phyloP scores from a whole-genome alignment of 177 flowering plant genomes.

The Vitis hybrid region DNA sequence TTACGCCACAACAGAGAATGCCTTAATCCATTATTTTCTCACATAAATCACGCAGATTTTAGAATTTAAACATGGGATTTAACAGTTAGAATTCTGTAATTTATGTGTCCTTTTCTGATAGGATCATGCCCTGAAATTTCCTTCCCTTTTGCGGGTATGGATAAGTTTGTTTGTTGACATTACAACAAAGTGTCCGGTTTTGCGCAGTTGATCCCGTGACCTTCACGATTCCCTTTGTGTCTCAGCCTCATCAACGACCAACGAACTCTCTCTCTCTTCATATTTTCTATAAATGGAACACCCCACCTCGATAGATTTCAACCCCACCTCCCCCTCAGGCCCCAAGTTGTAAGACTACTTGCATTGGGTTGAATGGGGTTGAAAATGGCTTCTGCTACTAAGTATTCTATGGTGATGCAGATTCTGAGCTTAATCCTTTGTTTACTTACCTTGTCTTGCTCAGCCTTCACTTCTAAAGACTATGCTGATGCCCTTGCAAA shows the following conservation, averaged over 20 bases:
- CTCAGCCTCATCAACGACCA: slow-evolving; percentile 27
- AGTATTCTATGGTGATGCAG: slow-evolving; percentile 12
- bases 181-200: slow-evolving; percentile 28
- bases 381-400: slow-evolving; percentile 15
- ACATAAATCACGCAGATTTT: slow-evolving; percentile 5
- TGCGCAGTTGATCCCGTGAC: slow-evolving; percentile 63
- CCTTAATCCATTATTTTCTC: neutral
- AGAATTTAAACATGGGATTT: neutral
- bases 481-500: slow-evolving; percentile 69
- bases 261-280: slow-evolving; percentile 17
- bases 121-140: neutral
- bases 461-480: slow-evolving; percentile 44
- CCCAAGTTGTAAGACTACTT: neutral
- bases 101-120: neutral
- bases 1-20: slow-evolving; percentile 13
- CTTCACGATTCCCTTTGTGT: slow-evolving; percentile 7
- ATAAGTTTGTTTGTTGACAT: slow-evolving; percentile 9
- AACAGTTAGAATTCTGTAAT: neutral
- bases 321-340: neutral
- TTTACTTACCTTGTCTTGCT: slow-evolving; percentile 20
- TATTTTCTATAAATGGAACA: slow-evolving; percentile 24
- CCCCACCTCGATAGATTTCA: slow-evolving; percentile 1
- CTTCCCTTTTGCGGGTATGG: slow-evolving; percentile 5
- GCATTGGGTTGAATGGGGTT: neutral
- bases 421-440: slow-evolving; percentile 20